Conservation (phyloP, 2,329 filamentous ascomycete species). For the Xylariales sp. region DNA sequence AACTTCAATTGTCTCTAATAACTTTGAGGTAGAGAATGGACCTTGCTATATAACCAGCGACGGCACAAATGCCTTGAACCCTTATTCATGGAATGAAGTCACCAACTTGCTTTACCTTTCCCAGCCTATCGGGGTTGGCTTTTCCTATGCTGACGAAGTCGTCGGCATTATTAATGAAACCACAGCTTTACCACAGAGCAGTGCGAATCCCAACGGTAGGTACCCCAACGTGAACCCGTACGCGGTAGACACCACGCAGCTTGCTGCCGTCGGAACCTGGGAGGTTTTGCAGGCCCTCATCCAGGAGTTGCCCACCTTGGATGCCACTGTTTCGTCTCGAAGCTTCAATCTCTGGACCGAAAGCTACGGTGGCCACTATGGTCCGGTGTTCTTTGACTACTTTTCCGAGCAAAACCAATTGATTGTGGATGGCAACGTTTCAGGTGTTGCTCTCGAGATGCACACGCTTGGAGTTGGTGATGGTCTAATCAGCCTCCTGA, state of each 20-base stretch:
- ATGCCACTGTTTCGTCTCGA: slow-evolving; percentile 41
- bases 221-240: slow-evolving; percentile 21
- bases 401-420: slow-evolving; percentile 53
- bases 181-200: slow-evolving; percentile 18
- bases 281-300: slow-evolving; percentile 22
- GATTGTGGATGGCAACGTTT: slow-evolving; percentile 43
- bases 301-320: slow-evolving; percentile 26
- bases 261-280: slow-evolving; percentile 21
- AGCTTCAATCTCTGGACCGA: slow-evolving; percentile 55
- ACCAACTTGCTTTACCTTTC: slow-evolving; percentile 23
- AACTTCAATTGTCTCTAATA: too few species aligned
- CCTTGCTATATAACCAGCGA: slow-evolving; percentile 22
- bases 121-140: slow-evolving; percentile 22
- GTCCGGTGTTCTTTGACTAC: slow-evolving; percentile 45
- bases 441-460: slow-evolving; percentile 47
- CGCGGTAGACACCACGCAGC: slow-evolving; percentile 18
- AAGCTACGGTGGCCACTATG: slow-evolving; percentile 37
- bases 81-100: slow-evolving; percentile 15
- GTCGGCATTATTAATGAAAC: slow-evolving; percentile 18
- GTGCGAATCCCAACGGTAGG: slow-evolving; percentile 20
- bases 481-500: slow-evolving; percentile 48
- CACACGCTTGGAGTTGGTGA: slow-evolving; percentile 51
- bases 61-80: slow-evolving; percentile 16
- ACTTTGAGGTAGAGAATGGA: slow-evolving; percentile 15
- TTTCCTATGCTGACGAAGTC: slow-evolving; percentile 21